Evolutionary conservation across 2,329 filamentous ascomycete species (phyloP).

Genomic region (Colletotrichum tanaceti): DNA sequence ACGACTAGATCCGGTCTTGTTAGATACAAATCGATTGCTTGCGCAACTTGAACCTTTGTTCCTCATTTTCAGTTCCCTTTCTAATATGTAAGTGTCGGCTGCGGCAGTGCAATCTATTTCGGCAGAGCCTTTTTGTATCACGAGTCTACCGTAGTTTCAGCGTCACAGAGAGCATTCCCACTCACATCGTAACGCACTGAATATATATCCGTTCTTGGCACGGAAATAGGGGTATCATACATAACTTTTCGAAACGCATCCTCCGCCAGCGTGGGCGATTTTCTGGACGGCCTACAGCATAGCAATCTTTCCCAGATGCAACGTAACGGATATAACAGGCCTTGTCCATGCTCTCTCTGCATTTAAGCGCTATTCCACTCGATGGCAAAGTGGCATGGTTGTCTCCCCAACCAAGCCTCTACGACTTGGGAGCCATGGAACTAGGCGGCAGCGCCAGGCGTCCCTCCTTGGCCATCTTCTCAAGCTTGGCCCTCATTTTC

Average conservation of each 20-base stretch:
- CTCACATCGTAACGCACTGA: neutral
- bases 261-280: neutral
- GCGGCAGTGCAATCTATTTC: too few species aligned
- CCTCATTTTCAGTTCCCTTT: neutral
- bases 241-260: neutral
- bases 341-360: neutral
- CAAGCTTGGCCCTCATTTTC: conserved; percentile 16
- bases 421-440: conserved; percentile 15
- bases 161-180: neutral
- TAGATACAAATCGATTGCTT: conserved; percentile 29
- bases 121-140: neutral
- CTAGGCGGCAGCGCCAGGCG: conserved; percentile 14
- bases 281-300: too few species aligned
- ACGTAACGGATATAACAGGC: neutral
- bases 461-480: conserved; percentile 29
- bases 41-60: conserved; percentile 18
- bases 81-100: too few species aligned
- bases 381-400: neutral
- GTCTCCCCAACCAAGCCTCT: neutral
- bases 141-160: neutral
- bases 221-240: conserved; percentile 16
- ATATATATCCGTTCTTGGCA: neutral
- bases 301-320: neutral
- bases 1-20: conserved; percentile 31
- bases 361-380: neutral